These are phyloP conservation scores for Didymosphaeria variabile DNA, from an alignment of 2,329 filamentous ascomycete genomes.

Conservation along the genomic window DNA sequence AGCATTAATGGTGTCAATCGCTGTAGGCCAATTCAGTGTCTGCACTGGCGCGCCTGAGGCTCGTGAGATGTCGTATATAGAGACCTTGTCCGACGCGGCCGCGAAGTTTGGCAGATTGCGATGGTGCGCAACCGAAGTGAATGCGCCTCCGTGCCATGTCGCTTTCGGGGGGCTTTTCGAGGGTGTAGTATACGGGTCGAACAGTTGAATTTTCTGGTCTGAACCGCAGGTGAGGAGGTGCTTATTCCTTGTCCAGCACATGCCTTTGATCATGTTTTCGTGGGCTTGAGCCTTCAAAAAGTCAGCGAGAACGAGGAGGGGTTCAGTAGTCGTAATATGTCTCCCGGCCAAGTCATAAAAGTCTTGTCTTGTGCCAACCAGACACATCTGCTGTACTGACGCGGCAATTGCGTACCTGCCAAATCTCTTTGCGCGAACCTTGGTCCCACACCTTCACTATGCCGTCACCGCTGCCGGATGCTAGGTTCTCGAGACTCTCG, in stretches of 20 bases:
- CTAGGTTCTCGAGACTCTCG: slow-evolving; percentile 56
- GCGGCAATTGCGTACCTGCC: slow-evolving; percentile 60
- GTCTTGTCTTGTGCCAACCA: too few relatives aligned
- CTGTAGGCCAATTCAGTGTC: slow-evolving; percentile 85
- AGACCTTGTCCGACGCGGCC: slow-evolving; percentile 78
- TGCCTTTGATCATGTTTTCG: slow-evolving; percentile 90
- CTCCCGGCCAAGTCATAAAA: too few relatives aligned
- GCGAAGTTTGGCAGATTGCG: slow-evolving; percentile 81
- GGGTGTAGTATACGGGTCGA: slow-evolving; percentile 82
- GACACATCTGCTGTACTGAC: background rate
- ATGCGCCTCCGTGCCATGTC: slow-evolving; percentile 87
- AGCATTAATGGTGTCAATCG: slow-evolving; percentile 84
- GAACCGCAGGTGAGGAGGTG: slow-evolving; percentile 87
- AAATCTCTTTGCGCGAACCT: slow-evolving; percentile 74
- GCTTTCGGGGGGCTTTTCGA: slow-evolving; percentile 75
- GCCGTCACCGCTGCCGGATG: slow-evolving; percentile 71
- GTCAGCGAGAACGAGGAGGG: background rate
- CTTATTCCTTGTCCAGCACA: slow-evolving; percentile 87
- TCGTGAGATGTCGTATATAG: slow-evolving; percentile 86
- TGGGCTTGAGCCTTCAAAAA: slow-evolving; percentile 74
- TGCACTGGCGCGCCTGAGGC: slow-evolving; percentile 81
- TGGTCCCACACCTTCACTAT: slow-evolving; percentile 94
- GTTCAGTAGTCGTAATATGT: too few relatives aligned
- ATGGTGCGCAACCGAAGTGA: slow-evolving; percentile 86
- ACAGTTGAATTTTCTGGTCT: slow-evolving; percentile 88